Percentiles rank a stretch among this genome's conserved stretches.
phyloP scores from a whole-genome alignment of 2,329 filamentous ascomycete species.

The Botryotinia globosa region DNA sequence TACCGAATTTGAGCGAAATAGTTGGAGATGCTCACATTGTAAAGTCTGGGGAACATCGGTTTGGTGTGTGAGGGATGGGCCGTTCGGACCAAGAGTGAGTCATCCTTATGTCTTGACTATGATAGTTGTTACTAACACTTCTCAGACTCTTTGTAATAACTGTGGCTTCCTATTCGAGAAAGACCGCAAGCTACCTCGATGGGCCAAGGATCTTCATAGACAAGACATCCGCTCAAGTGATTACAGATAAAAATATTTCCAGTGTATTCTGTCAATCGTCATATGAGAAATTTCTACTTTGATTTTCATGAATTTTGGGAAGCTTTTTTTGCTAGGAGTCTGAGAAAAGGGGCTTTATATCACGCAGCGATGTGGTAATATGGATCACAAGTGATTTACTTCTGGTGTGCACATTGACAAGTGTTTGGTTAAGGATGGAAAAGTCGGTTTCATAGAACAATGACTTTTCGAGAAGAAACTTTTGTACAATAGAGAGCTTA shows the following conservation, averaged over 20 bases:
- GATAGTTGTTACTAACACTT: constrained; percentile 28
- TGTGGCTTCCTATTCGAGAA: constrained; percentile 88
- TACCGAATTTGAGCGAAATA: constrained; percentile 72
- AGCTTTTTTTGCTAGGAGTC: constrained; percentile 14
- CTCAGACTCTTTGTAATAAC: constrained; percentile 79
- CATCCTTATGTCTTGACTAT: neutral
- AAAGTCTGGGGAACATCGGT: constrained; percentile 83
- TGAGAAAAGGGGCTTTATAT: constrained; percentile 19
- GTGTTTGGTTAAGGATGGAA: constrained; percentile 18
- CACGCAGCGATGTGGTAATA: constrained; percentile 23
- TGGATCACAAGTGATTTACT: constrained; percentile 18
- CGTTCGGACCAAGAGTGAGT: constrained; percentile 76
- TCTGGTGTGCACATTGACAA: neutral
- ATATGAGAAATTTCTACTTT: constrained; percentile 22
- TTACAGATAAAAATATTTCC: constrained; percentile 34
- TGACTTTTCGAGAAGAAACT: neutral
- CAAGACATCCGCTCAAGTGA: constrained; percentile 34
- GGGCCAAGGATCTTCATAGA: constrained; percentile 67
- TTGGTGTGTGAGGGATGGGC: constrained; percentile 93
- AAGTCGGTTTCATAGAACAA: constrained; percentile 15
- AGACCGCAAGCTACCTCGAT: constrained; percentile 76
- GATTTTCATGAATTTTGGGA: constrained; percentile 23
- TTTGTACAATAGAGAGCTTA: constrained; percentile 22
- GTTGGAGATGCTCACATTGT: constrained; percentile 88
- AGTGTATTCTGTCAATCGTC: neutral